Base-by-base conservation (phyloP, 805 yeast species). In the Alloascoidea africana region DNA sequence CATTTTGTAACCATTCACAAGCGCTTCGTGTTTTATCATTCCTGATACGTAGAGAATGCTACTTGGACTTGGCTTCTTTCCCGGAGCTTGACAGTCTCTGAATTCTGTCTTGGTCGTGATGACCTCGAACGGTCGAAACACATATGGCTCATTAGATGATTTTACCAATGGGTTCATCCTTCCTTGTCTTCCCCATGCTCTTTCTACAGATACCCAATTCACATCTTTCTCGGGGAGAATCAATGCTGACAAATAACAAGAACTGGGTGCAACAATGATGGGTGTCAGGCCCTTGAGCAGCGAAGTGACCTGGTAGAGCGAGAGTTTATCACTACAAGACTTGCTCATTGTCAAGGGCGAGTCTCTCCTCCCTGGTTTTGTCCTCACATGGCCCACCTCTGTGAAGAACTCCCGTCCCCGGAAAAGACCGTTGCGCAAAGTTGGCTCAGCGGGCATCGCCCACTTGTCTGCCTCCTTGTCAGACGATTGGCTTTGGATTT, bases 351-450 rank as follows among this genome's bases (percentile, higher is more conserved):
- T 70, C 3, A 73, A 44, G 2, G 68, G 66, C 2, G 96, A 79
- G 51, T 91, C 97, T 18, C 63, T 53, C 37, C 97, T 55, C 1
- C 98, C 98, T 0, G 97, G 98, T 50, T 91, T 89, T 0, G 97
- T 87, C 43, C 98, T 63, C 1, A 89, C 86, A 5, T 60, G 55
- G 0, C 95, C 94, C 2, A 65, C 55, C 14, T 56, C 47, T 13
- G 56, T 58, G 44, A 71, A 77, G 50, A 71, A 62, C 27, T 67
- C 68, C 32, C 94, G 54, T 0, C 96, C 96, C 47, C 94, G 52
- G 1, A 70, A 40, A 3, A 43, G 27, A 38, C 45, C 27, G 27
- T 34, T 37, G 30, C 36, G 19, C 39, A 36, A 27, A 46, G 16
- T 46, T 42, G 14, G 41, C 45, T 2, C 52, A 36, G 18, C 52